A percentile compares a stretch with the other conserved stretches of the same genome.
These are phyloP conservation scores for Pseudogymnoascus sp. DNA, from an alignment of 2,329 filamentous ascomycete genomes.

Conservation along the genomic window DNA sequence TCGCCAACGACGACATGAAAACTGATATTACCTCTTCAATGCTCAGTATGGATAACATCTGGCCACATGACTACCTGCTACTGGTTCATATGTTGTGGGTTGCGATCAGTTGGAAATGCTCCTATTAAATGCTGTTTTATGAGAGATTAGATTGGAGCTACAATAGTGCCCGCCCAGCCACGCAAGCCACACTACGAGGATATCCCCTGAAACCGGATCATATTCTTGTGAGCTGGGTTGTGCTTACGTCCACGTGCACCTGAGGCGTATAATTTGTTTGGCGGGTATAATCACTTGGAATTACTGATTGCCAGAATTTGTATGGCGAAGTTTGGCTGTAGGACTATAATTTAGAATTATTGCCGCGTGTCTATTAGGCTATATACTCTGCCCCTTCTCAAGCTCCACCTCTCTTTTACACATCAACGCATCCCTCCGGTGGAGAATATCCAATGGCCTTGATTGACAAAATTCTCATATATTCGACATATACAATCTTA, in stretches of 20 bases:
- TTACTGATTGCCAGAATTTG: background rate
- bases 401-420: background rate
- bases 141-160: background rate
- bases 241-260: background rate
- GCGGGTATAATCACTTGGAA: background rate
- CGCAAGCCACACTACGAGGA: background rate
- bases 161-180: background rate
- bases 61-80: background rate
- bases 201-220: background rate
- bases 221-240: background rate
- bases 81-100: background rate
- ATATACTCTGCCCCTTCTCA: background rate
- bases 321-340: background rate
- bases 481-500: background rate
- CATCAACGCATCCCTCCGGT: background rate
- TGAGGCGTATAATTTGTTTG: background rate
- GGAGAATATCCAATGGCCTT: background rate
- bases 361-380: background rate
- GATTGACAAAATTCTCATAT: background rate
- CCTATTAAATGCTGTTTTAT: background rate
- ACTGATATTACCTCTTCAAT: background rate
- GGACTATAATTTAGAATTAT: background rate
- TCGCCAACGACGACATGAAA: background rate
- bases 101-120: background rate
- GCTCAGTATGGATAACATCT: background rate